Evolutionary conservation across 352 stramenopile genomes (phyloP).

Genomic region (Globisporangium echinulatum): DNA sequence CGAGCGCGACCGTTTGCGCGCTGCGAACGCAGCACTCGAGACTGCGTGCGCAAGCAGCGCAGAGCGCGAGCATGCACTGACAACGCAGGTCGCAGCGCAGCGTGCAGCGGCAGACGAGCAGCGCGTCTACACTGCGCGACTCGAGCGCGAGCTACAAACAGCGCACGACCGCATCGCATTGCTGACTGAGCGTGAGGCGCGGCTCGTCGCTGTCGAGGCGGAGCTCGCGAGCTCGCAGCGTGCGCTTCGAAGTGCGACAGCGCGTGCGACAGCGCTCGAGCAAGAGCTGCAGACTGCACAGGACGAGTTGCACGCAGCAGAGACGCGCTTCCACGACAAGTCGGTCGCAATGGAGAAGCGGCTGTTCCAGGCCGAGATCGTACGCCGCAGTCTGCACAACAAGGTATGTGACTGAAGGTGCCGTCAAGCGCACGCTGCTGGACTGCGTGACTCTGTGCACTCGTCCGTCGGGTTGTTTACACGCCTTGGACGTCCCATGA

Average conservation of each 20-base stretch:
- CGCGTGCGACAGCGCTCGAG: slow-evolving; percentile 23
- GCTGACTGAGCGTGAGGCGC: slow-evolving; percentile 32
- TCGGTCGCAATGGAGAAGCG: slow-evolving; percentile 32
- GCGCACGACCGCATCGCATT: slow-evolving; percentile 17
- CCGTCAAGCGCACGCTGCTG: neutral
- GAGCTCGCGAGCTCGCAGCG: slow-evolving; percentile 28
- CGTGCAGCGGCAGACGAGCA: slow-evolving; percentile 16
- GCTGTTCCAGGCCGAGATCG: slow-evolving; percentile 57
- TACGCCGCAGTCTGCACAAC: slow-evolving; percentile 80
- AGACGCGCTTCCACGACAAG: slow-evolving; percentile 23
- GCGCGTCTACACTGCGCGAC: slow-evolving; percentile 21
- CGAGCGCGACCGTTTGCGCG: slow-evolving; percentile 36
- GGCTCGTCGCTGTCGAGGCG: slow-evolving; percentile 25
- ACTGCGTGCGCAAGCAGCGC: slow-evolving; percentile 14
- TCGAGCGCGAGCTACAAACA: slow-evolving; percentile 32
- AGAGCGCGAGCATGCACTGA: slow-evolving; percentile 33
- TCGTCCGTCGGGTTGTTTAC: neutral
- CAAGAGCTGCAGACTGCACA: slow-evolving; percentile 26
- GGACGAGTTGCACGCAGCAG: slow-evolving; percentile 19
- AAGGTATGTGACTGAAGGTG: slow-evolving; percentile 31
- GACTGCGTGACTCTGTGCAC: neutral
- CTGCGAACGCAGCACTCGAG: slow-evolving; percentile 34
- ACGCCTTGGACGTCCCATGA: neutral
- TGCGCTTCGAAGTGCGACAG: slow-evolving; percentile 26
- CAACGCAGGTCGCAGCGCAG: slow-evolving; percentile 18